These are phyloP conservation scores for Odonthalia washingtoniensis DNA, from an alignment of 31 red algal genomes.

Conservation along the genomic window DNA sequence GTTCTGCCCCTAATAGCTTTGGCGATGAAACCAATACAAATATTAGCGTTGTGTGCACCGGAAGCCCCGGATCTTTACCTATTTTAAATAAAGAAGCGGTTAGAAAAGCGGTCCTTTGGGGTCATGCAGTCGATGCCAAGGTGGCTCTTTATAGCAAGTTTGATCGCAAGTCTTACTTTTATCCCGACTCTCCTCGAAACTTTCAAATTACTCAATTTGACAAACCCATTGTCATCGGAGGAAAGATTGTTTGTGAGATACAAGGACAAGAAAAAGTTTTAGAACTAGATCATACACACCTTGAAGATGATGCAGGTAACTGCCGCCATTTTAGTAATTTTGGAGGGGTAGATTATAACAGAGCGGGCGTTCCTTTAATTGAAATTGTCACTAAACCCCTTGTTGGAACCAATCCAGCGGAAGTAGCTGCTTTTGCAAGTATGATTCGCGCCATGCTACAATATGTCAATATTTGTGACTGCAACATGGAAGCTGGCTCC, in stretches of 20 bases:
- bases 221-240: constrained; percentile 66
- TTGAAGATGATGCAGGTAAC: constrained; percentile 90
- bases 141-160: constrained; percentile 68
- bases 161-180: constrained; percentile 98
- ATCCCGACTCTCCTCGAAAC: constrained; percentile 95
- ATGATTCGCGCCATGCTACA: not conserved
- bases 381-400: constrained; percentile 17
- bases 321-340: constrained; percentile 48
- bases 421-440: not conserved
- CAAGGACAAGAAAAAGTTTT: constrained; percentile 29
- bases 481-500: constrained; percentile 3
- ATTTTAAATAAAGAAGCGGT: constrained; percentile 83
- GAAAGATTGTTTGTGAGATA: constrained; percentile 29
- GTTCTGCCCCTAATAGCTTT: constrained; percentile 68
- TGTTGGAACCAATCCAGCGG: not conserved
- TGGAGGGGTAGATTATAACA: constrained; percentile 24
- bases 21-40: constrained; percentile 77
- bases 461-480: not conserved
- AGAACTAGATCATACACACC: constrained; percentile 57
- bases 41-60: constrained; percentile 92
- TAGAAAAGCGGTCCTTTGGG: constrained; percentile 82
- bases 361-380: constrained; percentile 19
- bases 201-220: constrained; percentile 96
- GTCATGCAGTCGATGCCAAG: constrained; percentile 79
- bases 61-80: constrained; percentile 94